Percentiles rank a stretch among this genome's conserved stretches.
Evolutionary conservation across 331 rosid genomes (phyloP).

Genomic region (Dryas integrifolia): DNA sequence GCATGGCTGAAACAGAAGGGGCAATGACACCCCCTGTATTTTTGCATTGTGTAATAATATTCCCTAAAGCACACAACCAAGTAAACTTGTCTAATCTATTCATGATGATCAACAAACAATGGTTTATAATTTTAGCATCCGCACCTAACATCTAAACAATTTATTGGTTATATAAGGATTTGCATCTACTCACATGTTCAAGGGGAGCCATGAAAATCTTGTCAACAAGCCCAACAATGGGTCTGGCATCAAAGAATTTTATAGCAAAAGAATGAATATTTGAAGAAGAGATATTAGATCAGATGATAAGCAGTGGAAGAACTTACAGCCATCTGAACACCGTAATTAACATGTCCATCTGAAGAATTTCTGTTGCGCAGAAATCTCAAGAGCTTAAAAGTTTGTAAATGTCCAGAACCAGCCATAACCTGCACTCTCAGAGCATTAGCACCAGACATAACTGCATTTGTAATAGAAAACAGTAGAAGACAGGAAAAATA

Average conservation of each 20-base stretch:
- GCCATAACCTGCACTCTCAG: constrained; percentile 79
- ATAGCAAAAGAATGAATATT: not conserved
- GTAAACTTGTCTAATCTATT: not conserved
- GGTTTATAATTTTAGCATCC: not conserved
- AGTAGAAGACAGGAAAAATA: not conserved
- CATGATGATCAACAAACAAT: not conserved
- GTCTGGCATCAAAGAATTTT: not conserved
- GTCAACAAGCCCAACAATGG: constrained; percentile 8
- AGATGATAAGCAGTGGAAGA: constrained; percentile 16
- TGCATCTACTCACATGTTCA: not conserved
- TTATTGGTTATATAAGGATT: not conserved
- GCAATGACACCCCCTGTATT: not conserved
- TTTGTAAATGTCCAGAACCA: constrained; percentile 96
- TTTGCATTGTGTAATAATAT: not conserved
- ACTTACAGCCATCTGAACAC: constrained; percentile 97
- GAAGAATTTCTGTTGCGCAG: constrained; percentile 84
- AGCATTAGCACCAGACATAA: constrained; percentile 29
- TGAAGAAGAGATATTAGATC: not conserved
- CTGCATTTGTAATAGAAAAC: constrained; percentile 10
- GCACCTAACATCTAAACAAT: not conserved
- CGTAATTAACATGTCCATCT: constrained; percentile 92
- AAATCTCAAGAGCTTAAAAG: constrained; percentile 79
- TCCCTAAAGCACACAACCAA: not conserved
- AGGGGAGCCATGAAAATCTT: not conserved
- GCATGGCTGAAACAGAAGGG: not conserved